Evolutionary conservation across 2,329 filamentous ascomycete genomes (phyloP).

Genomic region (Penicillium sp.): DNA sequence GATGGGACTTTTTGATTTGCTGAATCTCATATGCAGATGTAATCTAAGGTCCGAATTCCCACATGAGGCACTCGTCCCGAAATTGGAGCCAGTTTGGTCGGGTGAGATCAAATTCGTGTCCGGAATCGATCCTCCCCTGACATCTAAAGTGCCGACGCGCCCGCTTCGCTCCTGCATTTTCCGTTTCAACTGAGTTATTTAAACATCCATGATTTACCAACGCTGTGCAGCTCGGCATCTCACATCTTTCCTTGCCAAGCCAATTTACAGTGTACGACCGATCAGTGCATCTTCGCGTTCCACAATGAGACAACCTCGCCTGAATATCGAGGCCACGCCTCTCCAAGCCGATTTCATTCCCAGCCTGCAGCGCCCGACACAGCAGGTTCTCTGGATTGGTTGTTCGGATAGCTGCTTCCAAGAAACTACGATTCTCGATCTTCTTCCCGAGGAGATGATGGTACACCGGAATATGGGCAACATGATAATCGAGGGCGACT

Average conservation of each 20-base stretch:
- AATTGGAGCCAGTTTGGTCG: not conserved
- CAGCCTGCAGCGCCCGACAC: slow-evolving; percentile 3
- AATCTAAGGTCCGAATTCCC: not conserved
- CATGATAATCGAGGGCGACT: slow-evolving; percentile 21
- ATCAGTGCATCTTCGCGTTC: not conserved
- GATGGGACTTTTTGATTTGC: not conserved
- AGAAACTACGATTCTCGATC: slow-evolving; percentile 12
- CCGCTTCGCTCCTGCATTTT: not conserved
- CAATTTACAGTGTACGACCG: not conserved
- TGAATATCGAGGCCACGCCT: not conserved
- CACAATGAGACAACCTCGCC: not conserved
- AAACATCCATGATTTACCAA: not conserved
- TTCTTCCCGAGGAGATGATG: slow-evolving; percentile 16
- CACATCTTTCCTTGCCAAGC: not conserved
- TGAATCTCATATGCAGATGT: not conserved
- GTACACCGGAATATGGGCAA: slow-evolving; percentile 21
- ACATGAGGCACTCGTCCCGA: not conserved
- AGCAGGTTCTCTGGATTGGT: slow-evolving; percentile 22
- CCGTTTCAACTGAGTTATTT: not conserved
- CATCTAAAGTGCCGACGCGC: not conserved
- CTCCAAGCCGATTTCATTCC: slow-evolving; percentile 11
- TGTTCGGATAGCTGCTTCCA: slow-evolving; percentile 20
- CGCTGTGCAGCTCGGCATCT: not conserved
- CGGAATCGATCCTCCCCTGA: not conserved
- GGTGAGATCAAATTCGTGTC: no score